Evolutionary conservation across 2,329 filamentous ascomycete genomes (phyloP).

Genomic region (Penicillium olsonii): DNA sequence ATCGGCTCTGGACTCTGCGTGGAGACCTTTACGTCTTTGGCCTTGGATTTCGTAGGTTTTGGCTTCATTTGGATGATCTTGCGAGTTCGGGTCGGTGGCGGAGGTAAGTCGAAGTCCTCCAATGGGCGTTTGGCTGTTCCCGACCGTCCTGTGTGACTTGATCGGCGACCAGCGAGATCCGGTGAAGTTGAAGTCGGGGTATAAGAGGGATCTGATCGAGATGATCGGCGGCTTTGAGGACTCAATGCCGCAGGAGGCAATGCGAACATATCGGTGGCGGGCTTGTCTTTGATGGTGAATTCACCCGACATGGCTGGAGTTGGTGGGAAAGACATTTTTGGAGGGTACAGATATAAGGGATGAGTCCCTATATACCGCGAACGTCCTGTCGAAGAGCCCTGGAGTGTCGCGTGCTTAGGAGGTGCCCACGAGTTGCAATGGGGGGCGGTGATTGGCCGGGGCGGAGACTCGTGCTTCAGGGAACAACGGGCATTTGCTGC

Average conservation of each 20-base stretch:
- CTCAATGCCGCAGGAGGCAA: constrained; percentile 40
- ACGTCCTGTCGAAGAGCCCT: constrained; percentile 1
- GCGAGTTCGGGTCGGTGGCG: constrained; percentile 84
- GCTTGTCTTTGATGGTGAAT: constrained; percentile 39
- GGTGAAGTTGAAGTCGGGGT: constrained; percentile 38
- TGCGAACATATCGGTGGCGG: constrained; percentile 37
- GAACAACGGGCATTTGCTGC: constrained; percentile 32
- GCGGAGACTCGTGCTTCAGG: constrained; percentile 21
- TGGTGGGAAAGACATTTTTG: constrained; percentile 39
- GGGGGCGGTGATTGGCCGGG: constrained; percentile 28
- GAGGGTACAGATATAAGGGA: constrained; percentile 2
- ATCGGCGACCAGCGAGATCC: constrained; percentile 23
- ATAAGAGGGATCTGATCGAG: constrained; percentile 32
- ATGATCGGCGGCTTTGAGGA: constrained; percentile 29
- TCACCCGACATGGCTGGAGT: constrained; percentile 43
- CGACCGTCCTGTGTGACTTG: constrained; percentile 28
- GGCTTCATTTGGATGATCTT: constrained; percentile 99
- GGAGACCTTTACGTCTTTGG: constrained; percentile 28
- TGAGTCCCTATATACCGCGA: constrained; percentile 14
- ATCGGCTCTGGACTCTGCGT: constrained; percentile 24
- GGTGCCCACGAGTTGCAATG: constrained; percentile 32
- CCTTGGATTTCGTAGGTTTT: constrained; percentile 41
- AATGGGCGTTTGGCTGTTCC: constrained; percentile 43
- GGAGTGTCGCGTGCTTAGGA: constrained; percentile 40
- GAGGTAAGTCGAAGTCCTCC: constrained; percentile 73